Conservation (phyloP, 2,329 filamentous ascomycete species). For the Fusarium zealandicum region DNA sequence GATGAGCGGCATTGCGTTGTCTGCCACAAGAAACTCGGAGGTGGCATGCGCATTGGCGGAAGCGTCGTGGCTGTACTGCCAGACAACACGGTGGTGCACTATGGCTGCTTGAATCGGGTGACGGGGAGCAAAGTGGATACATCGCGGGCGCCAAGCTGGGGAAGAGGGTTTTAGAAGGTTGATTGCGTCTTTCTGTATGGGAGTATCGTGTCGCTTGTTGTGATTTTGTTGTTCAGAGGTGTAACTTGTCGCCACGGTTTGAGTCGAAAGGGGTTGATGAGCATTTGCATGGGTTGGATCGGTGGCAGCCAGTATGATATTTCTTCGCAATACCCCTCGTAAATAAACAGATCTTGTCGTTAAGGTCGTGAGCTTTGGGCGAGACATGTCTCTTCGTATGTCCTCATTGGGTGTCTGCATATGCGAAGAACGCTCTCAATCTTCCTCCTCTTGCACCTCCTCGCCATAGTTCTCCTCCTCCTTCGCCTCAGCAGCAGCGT, state of each 20-base stretch:
- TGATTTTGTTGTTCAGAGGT: constrained; percentile 10
- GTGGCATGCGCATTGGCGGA: constrained; percentile 82
- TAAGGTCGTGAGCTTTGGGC: background rate
- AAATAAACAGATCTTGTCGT: constrained; percentile 27
- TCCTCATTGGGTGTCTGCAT: background rate
- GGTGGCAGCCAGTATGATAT: constrained; percentile 36
- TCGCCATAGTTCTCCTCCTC: constrained; percentile 87
- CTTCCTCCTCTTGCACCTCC: constrained; percentile 74
- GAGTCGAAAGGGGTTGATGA: constrained; percentile 14
- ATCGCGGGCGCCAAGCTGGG: constrained; percentile 46
- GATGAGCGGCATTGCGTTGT: constrained; percentile 92
- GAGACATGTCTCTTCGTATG: background rate
- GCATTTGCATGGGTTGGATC: constrained; percentile 36
- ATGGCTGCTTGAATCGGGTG: constrained; percentile 73
- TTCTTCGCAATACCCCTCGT: constrained; percentile 34
- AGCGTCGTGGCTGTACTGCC: constrained; percentile 91
- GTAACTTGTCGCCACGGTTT: background rate
- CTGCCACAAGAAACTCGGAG: constrained; percentile 91
- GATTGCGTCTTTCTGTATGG: constrained; percentile 14
- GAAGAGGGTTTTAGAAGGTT: constrained; percentile 46
- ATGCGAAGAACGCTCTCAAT: constrained; percentile 28
- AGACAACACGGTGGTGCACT: constrained; percentile 82
- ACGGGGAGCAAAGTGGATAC: constrained; percentile 47
- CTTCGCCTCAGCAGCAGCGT: constrained; percentile 60
- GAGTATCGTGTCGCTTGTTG: constrained; percentile 17